Conservation (phyloP, 1,139 yeast species). For the Candida labiduridarum region DNA sequence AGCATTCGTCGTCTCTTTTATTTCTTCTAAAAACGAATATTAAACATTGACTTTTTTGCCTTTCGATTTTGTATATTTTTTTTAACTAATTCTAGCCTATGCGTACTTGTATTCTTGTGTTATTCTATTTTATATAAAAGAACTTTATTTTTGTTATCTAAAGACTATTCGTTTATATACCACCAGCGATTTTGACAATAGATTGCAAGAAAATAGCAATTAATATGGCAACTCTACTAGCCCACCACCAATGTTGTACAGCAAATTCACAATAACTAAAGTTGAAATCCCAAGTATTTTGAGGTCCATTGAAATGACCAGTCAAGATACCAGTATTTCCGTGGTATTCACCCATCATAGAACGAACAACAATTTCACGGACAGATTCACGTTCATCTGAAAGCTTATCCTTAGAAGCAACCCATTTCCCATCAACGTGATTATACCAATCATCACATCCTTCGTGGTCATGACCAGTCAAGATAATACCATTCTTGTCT, state of each 20-base stretch:
- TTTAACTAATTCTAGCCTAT: neutral
- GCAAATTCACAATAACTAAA: conserved; percentile 77
- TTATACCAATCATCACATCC: conserved; percentile 80
- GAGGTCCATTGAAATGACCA: conserved; percentile 52
- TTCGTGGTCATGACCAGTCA: conserved; percentile 96
- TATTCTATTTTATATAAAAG: neutral
- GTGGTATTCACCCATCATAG: conserved; percentile 95
- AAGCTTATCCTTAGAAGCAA: conserved; percentile 47
- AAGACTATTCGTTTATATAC: neutral
- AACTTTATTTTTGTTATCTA: neutral
- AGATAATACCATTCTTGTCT: conserved; percentile 69
- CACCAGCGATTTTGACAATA: conserved; percentile 12
- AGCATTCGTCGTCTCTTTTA: too few species aligned
- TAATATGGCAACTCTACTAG: conserved; percentile 58
- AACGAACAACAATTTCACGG: conserved; percentile 80
- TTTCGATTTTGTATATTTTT: neutral
- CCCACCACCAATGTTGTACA: conserved; percentile 98
- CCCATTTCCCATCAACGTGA: conserved; percentile 52
- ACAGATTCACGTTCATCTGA: conserved; percentile 39
- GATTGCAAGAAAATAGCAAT: conserved; percentile 49
- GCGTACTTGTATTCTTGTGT: neutral
- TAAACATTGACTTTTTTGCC: neutral
- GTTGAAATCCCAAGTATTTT: conserved; percentile 61
- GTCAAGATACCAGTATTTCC: conserved; percentile 88
- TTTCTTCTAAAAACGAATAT: too few species aligned